phyloP scores from a whole-genome alignment of 495 filamentous ascomycete species.

The Aspergillus sparsus region DNA sequence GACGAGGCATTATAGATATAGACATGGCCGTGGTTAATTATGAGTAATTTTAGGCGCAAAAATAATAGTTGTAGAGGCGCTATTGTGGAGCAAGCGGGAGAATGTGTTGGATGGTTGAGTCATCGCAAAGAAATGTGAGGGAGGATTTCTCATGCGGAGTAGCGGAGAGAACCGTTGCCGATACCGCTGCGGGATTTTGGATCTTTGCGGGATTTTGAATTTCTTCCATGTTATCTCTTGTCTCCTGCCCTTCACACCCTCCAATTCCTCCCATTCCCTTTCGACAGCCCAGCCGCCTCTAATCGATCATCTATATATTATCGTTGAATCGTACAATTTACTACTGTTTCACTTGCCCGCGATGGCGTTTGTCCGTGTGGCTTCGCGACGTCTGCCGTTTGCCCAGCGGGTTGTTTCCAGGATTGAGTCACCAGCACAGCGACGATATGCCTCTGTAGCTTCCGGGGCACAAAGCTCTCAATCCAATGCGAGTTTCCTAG shows the following conservation, averaged over 20 bases:
- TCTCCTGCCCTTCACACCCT: constrained; percentile 4
- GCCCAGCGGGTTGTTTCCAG: constrained; percentile 33
- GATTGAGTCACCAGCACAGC: constrained; percentile 42
- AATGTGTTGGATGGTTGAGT: constrained; percentile 3
- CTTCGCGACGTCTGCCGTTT: constrained; percentile 44
- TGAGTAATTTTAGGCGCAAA: neutral
- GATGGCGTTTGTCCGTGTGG: constrained; percentile 38
- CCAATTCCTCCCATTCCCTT: constrained; percentile 10
- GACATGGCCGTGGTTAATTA: constrained; percentile 13
- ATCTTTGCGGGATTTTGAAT: constrained; percentile 4
- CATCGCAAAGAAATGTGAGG: neutral
- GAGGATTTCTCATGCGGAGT: constrained; percentile 13
- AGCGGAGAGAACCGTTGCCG: constrained; percentile 26
- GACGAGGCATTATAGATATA: constrained; percentile 19
- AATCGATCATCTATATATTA: constrained; percentile 15
- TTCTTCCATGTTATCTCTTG: constrained; percentile 11
- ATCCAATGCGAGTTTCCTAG: constrained; percentile 23
- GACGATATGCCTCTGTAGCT: constrained; percentile 37
- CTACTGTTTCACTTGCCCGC: neutral
- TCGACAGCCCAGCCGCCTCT: neutral
- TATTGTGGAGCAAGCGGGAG: neutral
- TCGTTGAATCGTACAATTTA: constrained; percentile 12
- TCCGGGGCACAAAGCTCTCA: constrained; percentile 32
- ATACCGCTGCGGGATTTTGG: constrained; percentile 32
- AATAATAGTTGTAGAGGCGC: neutral